A percentile compares a stretch with the other conserved stretches of the same genome.
Conservation (phyloP, 1,139 yeast genomes). For the Kazachstania sp. region DNA sequence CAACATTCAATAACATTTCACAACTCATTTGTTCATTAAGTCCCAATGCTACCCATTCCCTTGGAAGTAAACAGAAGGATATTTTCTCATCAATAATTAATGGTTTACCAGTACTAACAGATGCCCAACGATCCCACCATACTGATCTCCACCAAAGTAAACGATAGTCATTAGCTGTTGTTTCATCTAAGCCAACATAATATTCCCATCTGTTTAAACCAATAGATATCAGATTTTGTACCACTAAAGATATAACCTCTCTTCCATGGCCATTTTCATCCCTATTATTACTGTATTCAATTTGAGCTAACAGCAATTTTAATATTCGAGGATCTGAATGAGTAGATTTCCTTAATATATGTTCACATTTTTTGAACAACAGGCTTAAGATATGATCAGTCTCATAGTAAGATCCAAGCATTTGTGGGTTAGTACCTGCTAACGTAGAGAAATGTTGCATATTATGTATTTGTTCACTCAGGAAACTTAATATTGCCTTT, state of each 20-base stretch:
- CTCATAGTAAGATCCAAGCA: background rate
- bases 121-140: constrained; percentile 20
- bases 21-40: constrained; percentile 3
- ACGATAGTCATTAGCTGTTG: constrained; percentile 17
- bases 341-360: background rate
- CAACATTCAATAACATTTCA: background rate
- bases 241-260: background rate
- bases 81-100: constrained; percentile 6
- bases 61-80: constrained; percentile 12
- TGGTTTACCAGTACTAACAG: constrained; percentile 13
- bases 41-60: constrained; percentile 6
- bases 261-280: background rate
- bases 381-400: background rate
- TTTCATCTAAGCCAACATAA: constrained; percentile 9
- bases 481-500: background rate
- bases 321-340: background rate
- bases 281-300: background rate
- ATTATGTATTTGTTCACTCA: background rate
- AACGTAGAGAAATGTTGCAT: background rate
- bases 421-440: background rate
- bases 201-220: constrained; percentile 17
- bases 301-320: background rate
- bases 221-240: background rate
- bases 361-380: background rate
- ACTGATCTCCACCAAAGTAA: constrained; percentile 19